Evolutionary conservation across 2,329 filamentous ascomycete species (phyloP).

Genomic region (Aspergillus sp.): DNA sequence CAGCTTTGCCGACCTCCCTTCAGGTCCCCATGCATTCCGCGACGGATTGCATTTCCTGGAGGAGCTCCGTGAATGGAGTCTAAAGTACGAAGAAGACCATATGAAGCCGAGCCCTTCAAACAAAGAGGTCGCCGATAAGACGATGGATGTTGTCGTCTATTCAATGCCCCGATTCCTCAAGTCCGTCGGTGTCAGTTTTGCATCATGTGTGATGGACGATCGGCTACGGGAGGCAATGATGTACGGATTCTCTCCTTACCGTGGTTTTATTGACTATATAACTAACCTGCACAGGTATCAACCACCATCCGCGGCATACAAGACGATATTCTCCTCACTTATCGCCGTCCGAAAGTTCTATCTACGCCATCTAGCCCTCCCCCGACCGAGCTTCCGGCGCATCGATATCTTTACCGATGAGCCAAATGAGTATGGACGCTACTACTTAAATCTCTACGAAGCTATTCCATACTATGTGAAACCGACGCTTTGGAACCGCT

Average conservation of each 20-base stretch:
- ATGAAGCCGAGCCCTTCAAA: conserved; percentile 58
- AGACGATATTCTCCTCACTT: conserved; percentile 43
- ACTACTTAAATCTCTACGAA: conserved; percentile 53
- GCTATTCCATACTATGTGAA: conserved; percentile 65
- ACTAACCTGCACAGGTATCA: conserved; percentile 14
- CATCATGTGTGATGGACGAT: conserved; percentile 63
- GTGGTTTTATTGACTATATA: neutral
- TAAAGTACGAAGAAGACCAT: conserved; percentile 57
- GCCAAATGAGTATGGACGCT: conserved; percentile 56
- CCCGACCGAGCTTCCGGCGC: conserved; percentile 50
- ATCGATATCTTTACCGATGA: conserved; percentile 44
- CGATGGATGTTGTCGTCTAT: conserved; percentile 62
- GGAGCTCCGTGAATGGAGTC: conserved; percentile 51
- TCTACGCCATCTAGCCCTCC: conserved; percentile 60
- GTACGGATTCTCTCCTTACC: conserved; percentile 38
- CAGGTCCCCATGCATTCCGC: conserved; percentile 39
- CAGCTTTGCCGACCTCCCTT: conserved; percentile 45
- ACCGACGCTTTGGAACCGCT: conserved; percentile 61
- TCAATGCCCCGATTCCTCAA: conserved; percentile 50
- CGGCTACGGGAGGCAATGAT: conserved; percentile 64
- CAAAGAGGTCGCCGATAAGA: conserved; percentile 56
- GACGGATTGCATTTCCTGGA: conserved; percentile 55
- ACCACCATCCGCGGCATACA: conserved; percentile 6
- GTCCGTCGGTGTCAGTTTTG: conserved; percentile 49
- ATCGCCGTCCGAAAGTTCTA: conserved; percentile 55